Base-by-base conservation (phyloP, 352 stramenopile genomes). In the Globisporangium orthogonon region DNA sequence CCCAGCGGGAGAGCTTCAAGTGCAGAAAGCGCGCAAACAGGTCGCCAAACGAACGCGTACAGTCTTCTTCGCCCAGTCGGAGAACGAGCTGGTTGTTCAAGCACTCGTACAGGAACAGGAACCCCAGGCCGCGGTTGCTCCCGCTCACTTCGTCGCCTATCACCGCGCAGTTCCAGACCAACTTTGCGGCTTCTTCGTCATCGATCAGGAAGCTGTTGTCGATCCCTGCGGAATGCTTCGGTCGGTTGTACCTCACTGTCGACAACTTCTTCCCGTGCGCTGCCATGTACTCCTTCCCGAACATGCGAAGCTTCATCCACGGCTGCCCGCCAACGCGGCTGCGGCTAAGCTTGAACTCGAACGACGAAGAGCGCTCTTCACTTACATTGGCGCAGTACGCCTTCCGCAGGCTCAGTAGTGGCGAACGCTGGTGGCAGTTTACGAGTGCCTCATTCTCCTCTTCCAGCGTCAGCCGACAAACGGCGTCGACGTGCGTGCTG, bases 391-490 rank as follows among this genome's bases (percentile, higher is more conserved):
- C 80, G 54, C 80, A 91, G 11, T 78, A 75, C 7, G 80, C 69
- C 23, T 92, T 87, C n/a, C 80, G 69, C 30, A 92, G 56, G 4
- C 83, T 66, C 31, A 93, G 52, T n/a, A 93, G 57, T 28, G 81
- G 62, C 2, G 76, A 89, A 50, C 73, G 71, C 54, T 92, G 79
- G 44, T 91, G 76, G 45, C 77, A 88, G 0, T 83, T 70, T 10
- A 63, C 67, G 6, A 98, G 67, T 7, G 97, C 81, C 57, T 98
- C 91, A 41, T 93, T 67, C 68, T 99, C 97, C 74, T 99, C 97
- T 61, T 98, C 89, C 0, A 88, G 73, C 17, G 90, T 97, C 33
- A 99, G 71, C 15, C 87, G 85, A 68, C 96, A 99, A 17, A 79
- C 71, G n/a, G 90, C 94, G 50, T 94, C 95, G 4, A 98, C 94